These are phyloP conservation scores for Magnolia sinica DNA, from an alignment of 164 flowering plant genomes.

Conservation along the genomic window DNA sequence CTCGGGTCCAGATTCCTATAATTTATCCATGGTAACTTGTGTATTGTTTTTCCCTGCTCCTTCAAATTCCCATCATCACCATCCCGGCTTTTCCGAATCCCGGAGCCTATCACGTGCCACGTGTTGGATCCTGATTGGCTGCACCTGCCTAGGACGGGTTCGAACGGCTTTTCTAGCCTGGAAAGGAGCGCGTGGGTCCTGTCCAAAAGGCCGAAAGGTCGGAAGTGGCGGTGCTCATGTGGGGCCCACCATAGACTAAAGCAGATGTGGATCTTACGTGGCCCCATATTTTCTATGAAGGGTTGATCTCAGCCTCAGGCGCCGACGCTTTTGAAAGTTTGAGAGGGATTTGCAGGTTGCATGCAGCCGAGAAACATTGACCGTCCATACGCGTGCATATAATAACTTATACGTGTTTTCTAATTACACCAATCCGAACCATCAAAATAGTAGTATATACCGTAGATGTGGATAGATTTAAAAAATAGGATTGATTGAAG, in stretches of 20 bases:
- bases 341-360: not conserved
- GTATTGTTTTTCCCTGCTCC: not conserved
- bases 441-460: no score
- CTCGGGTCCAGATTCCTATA: no score
- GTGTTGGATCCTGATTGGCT: not conserved
- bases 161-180: not conserved
- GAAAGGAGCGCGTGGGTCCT: not conserved
- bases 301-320: not conserved
- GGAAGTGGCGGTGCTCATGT: not conserved
- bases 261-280: not conserved
- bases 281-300: not conserved
- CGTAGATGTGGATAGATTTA: no score
- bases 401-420: not conserved
- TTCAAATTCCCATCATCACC: not conserved
- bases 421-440: no score
- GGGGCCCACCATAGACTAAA: not conserved
- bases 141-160: not conserved
- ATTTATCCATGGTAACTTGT: not conserved
- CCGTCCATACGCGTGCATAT: not conserved
- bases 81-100: not conserved
- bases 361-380: not conserved
- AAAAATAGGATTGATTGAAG: no score
- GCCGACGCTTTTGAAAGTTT: not conserved
- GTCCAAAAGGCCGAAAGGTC: not conserved
- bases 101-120: not conserved